Conservation (phyloP, 768 basidiomycete species). For the Pholiota conissans region DNA sequence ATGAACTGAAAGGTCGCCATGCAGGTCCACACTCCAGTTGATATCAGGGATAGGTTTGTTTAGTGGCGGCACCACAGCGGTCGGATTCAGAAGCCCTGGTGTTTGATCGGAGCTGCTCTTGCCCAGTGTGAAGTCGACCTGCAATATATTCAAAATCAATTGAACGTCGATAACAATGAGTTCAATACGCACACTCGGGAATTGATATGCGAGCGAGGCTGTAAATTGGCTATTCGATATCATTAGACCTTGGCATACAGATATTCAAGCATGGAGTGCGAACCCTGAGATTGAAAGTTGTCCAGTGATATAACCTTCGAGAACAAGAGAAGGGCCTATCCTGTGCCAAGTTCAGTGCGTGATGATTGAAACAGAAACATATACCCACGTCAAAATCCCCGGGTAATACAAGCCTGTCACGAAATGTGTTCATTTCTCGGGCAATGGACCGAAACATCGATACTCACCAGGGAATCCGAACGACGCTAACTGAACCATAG, state of each 20-base stretch:
- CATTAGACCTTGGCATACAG: neutral
- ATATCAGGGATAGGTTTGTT: neutral
- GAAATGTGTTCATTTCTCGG: neutral
- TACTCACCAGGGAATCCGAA: conserved; percentile 3
- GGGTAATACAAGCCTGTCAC: neutral
- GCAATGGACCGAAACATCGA: neutral
- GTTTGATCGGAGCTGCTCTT: conserved; percentile 2
- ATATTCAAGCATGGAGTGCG: neutral
- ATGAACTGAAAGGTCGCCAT: conserved; percentile 21
- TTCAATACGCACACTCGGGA: neutral
- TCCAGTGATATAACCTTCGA: conserved; percentile 2
- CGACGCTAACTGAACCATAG: neutral
- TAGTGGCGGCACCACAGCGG: neutral
- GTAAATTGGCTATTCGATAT: neutral
- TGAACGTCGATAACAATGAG: neutral
- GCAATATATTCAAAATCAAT: neutral
- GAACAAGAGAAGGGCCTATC: conserved; percentile 2
- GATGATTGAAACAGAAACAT: neutral
- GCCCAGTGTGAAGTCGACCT: neutral
- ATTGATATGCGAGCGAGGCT: conserved; percentile 1
- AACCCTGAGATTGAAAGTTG: neutral
- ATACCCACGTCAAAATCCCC: neutral
- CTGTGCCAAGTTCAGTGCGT: neutral
- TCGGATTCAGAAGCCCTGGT: neutral
- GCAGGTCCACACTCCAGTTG: conserved; percentile 21